phyloP scores from a whole-genome alignment of 495 filamentous ascomycete genomes.

The Neurospora sp. region DNA sequence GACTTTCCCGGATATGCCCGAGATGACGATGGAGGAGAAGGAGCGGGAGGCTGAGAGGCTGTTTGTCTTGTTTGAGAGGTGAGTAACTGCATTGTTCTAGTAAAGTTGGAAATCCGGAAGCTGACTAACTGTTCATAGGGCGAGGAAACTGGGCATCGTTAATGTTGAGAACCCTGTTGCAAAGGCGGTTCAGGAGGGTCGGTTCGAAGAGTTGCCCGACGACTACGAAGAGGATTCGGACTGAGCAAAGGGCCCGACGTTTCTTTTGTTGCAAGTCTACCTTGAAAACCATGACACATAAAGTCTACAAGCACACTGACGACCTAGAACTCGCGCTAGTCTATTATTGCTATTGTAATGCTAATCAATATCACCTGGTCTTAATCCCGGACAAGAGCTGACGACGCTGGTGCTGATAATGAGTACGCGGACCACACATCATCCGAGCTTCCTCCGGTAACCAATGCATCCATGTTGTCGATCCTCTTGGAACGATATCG shows the following conservation, averaged over 20 bases:
- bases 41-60: slow-evolving; percentile 86
- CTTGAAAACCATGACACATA: background rate
- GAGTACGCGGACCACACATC: background rate
- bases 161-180: slow-evolving; percentile 78
- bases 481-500: background rate
- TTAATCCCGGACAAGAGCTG: background rate
- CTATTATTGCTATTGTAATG: background rate
- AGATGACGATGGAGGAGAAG: slow-evolving; percentile 88
- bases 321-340: background rate
- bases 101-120: background rate
- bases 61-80: slow-evolving; percentile 94
- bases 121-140: slow-evolving; percentile 33
- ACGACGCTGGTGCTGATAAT: background rate
- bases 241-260: background rate
- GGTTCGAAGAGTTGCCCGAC: slow-evolving; percentile 62
- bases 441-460: background rate
- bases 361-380: background rate
- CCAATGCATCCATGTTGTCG: background rate
- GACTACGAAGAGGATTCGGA: slow-evolving; percentile 20
- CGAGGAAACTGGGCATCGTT: slow-evolving; percentile 75
- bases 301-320: background rate
- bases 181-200: slow-evolving; percentile 62
- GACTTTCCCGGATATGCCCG: slow-evolving; percentile 40
- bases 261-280: background rate
- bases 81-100: slow-evolving; percentile 5